Conservation (phyloP, 2,329 filamentous ascomycete species). For the Aspergillus sp. region DNA sequence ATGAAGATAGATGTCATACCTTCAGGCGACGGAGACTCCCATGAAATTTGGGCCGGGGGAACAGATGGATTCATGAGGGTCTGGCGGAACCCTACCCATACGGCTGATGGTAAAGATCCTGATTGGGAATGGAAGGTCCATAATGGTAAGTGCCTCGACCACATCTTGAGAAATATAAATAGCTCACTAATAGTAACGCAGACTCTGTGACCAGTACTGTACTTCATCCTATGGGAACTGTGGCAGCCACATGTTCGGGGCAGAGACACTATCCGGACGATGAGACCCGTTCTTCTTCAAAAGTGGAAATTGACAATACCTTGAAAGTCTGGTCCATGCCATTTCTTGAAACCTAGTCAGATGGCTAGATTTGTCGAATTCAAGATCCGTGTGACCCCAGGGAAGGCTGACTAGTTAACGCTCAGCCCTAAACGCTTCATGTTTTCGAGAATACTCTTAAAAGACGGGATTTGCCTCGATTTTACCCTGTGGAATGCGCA, state of each 20-base stretch:
- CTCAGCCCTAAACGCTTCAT: too few relatives aligned
- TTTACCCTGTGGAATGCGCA: too few relatives aligned
- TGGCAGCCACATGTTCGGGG: slow-evolving; percentile 47
- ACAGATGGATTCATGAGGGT: slow-evolving; percentile 48
- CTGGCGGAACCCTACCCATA: slow-evolving; percentile 43
- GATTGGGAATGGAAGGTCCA: slow-evolving; percentile 41
- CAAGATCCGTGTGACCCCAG: too few relatives aligned
- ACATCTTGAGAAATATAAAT: slow-evolving; percentile 2
- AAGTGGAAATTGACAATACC: slow-evolving; percentile 25
- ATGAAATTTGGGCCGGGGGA: slow-evolving; percentile 56
- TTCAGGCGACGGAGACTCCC: slow-evolving; percentile 26
- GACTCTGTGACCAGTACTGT: slow-evolving; percentile 41
- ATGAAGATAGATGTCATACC: slow-evolving; percentile 48
- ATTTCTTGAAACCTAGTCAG: slow-evolving; percentile 8
- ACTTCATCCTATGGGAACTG: slow-evolving; percentile 41
- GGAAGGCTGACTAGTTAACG: too few relatives aligned
- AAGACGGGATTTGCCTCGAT: too few relatives aligned
- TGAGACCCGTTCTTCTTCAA: slow-evolving; percentile 1
- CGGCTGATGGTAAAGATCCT: slow-evolving; percentile 36
- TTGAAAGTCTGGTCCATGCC: slow-evolving; percentile 37
- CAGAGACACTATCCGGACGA: slow-evolving; percentile 26
- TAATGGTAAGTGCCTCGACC: slow-evolving; percentile 27
- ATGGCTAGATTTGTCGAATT: background rate
- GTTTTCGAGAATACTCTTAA: too few relatives aligned
- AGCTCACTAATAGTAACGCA: slow-evolving; percentile 16